Base-by-base conservation (phyloP, 2,329 filamentous ascomycete species). In the Cladosporium phlei region DNA sequence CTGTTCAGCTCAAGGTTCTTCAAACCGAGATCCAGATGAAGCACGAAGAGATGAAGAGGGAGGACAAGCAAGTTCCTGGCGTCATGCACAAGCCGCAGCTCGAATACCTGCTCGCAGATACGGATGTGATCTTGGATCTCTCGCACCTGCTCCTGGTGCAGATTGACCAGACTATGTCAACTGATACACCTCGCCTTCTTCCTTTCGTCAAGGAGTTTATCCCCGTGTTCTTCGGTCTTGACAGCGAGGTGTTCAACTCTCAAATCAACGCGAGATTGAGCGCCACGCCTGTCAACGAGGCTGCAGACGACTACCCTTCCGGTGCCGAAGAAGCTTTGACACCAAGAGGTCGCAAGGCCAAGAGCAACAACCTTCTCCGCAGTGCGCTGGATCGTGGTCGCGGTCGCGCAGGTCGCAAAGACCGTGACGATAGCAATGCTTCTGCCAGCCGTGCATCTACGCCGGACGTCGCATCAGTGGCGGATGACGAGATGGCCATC, bases 11-110 rank as follows among this genome's bases (percentile, higher is more conserved):
- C 3, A 97, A 97, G 69, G 86, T 91, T 48, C 80, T 98, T 9
- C 84, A 93, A 25, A 86, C 89, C 57, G 84, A 93, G 50, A 90
- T 97, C 62, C 89, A 93, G 67, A 89, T 88, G 39, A 94, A 89
- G 65, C 86, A 91, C 56, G 90, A 97, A 64, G 90, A 96, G 67
- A 86, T 91, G 63, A 83, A 86, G 60, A 86, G 86, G 42, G 74
- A 83, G 56, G 56, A 59, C 24, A 51, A 56, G 22, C 52, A 52
- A 24, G 50, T 52, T n/a, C 59, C 57, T 3, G 57, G 55, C 8
- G 45, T 58, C 6, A 52, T 63, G 50, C 57, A 52, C 19, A 55
- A 59, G 21, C 59, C 64, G 61, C 91, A 95, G 65, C 86, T 88
- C 63, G 73, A 80, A 34, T 91, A 85, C 70, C 74, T 77, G 14